Percentiles rank a stretch among this genome's conserved stretches.
Evolutionary conservation across 2,329 filamentous ascomycete genomes (phyloP).

Genomic region (Shiraia bambusicola): DNA sequence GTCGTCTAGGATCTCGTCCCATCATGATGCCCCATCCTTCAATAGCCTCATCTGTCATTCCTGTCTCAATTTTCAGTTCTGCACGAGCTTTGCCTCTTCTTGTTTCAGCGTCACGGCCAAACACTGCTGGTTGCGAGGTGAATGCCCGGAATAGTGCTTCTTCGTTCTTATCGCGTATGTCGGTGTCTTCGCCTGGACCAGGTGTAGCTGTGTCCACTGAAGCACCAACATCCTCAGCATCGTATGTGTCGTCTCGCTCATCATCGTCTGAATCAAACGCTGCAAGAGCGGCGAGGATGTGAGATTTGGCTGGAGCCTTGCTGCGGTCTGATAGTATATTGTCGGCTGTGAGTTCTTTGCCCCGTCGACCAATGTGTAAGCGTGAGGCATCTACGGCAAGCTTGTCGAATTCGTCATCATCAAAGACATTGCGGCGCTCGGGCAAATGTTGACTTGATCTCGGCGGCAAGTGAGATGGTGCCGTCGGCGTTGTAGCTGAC

Average conservation of each 20-base stretch:
- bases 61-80: constrained; percentile 71
- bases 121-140: constrained; percentile 63
- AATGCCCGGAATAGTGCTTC: constrained; percentile 73
- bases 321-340: constrained; percentile 67
- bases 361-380: constrained; percentile 76
- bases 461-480: constrained; percentile 54
- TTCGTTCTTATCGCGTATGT: constrained; percentile 62
- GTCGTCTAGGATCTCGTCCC: constrained; percentile 66
- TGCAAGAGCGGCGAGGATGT: constrained; percentile 83
- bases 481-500: constrained; percentile 6
- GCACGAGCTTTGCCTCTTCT: constrained; percentile 64
- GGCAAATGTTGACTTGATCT: constrained; percentile 59
- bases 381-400: constrained; percentile 66
- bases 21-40: constrained; percentile 95
- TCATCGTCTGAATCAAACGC: constrained; percentile 93
- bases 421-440: constrained; percentile 71
- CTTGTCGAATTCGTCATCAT: constrained; percentile 71
- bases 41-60: constrained; percentile 89
- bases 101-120: constrained; percentile 70
- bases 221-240: constrained; percentile 86
- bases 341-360: constrained; percentile 67
- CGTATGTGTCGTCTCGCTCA: constrained; percentile 95
- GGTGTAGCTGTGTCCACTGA: constrained; percentile 67
- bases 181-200: constrained; percentile 56
- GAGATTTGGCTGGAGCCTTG: constrained; percentile 72